Conservation (phyloP, 306 rosid genomes). For the Pterocarpus santalinus region DNA sequence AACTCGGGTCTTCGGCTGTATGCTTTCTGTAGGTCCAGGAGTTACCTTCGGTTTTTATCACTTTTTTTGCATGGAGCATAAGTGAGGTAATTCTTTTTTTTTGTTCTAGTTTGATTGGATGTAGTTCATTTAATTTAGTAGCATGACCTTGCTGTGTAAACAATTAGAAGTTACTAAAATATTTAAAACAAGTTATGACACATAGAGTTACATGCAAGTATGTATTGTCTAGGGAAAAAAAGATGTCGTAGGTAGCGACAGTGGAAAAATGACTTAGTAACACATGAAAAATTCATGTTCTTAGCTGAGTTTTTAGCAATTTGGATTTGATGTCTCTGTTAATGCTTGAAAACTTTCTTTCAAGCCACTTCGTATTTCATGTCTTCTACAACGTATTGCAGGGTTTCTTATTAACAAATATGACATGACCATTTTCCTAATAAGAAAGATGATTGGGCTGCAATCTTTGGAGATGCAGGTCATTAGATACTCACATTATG, state of each 20-base stretch:
- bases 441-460: slow-evolving; percentile 31
- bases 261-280: no score
- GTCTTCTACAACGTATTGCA: no score
- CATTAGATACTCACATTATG: slow-evolving; percentile 84
- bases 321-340: no score
- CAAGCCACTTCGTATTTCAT: no score
- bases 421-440: slow-evolving; percentile 8
- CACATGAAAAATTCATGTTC: no score
- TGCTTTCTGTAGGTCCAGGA: slow-evolving; percentile 68
- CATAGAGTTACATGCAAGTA: not conserved
- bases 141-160: slow-evolving; percentile 7
- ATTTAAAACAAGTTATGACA: slow-evolving; percentile 6
- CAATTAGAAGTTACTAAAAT: not conserved
- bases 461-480: slow-evolving; percentile 66
- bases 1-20: slow-evolving; percentile 26
- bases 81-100: slow-evolving; percentile 66
- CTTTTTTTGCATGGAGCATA: slow-evolving; percentile 87
- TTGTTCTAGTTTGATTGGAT: slow-evolving; percentile 4
- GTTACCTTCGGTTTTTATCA: slow-evolving; percentile 75
- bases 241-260: no score
- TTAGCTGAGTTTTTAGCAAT: no score
- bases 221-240: no score
- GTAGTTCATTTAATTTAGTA: not conserved
- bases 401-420: not conserved
- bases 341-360: no score